Evolutionary conservation across 2,329 filamentous ascomycete genomes (phyloP).

Genomic region (Proliferodiscus dingleyae): DNA sequence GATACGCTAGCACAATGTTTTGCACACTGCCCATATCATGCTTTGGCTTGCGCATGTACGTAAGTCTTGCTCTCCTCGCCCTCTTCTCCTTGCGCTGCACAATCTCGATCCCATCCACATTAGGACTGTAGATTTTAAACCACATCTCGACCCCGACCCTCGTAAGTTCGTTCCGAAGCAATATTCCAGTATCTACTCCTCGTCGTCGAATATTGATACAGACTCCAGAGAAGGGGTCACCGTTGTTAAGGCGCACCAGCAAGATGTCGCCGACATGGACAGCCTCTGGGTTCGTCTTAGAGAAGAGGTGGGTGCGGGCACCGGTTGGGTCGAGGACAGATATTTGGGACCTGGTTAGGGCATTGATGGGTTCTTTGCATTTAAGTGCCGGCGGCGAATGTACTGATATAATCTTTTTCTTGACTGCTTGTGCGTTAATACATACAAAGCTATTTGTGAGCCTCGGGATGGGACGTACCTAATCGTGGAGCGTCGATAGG

Average conservation of each 20-base stretch:
- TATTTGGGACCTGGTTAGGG: conserved; percentile 66
- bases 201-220: conserved; percentile 80
- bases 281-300: conserved; percentile 68
- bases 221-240: conserved; percentile 86
- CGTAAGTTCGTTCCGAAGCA: conserved; percentile 81
- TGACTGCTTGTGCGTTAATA: conserved; percentile 21
- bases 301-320: conserved; percentile 76
- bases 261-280: conserved; percentile 86
- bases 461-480: conserved; percentile 6
- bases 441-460: neutral
- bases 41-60: conserved; percentile 82
- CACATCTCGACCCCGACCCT: conserved; percentile 93
- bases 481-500: conserved; percentile 26
- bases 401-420: conserved; percentile 45
- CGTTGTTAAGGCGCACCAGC: conserved; percentile 77
- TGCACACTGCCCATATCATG: conserved; percentile 87
- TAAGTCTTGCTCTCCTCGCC: conserved; percentile 80
- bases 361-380: conserved; percentile 63
- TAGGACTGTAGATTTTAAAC: conserved; percentile 91
- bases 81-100: conserved; percentile 82
- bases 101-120: conserved; percentile 86
- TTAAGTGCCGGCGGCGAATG: conserved; percentile 52
- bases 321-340: conserved; percentile 76
- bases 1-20: conserved; percentile 66
- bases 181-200: conserved; percentile 83